Conservation (phyloP, 2,329 filamentous ascomycete species). For the Thelonectria discophora region DNA sequence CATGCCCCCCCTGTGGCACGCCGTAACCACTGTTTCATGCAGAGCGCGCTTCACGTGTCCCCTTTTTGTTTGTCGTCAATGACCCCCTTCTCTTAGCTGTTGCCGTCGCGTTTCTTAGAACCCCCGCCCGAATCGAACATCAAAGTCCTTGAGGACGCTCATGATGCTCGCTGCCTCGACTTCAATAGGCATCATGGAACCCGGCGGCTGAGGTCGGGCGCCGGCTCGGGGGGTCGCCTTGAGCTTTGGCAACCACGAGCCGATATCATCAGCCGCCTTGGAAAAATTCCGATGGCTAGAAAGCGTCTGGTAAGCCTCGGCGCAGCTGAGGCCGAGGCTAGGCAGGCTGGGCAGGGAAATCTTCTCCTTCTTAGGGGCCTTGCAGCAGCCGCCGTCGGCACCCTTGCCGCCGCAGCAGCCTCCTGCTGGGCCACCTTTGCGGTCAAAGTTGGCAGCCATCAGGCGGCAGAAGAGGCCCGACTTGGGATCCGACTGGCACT, state of each 20-base stretch:
- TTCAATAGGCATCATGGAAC: conserved; percentile 70
- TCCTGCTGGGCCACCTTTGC: conserved; percentile 48
- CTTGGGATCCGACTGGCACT: conserved; percentile 80
- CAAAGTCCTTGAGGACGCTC: conserved; percentile 84
- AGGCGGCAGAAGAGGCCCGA: conserved; percentile 86
- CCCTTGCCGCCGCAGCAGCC: conserved; percentile 73
- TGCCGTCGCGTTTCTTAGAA: conserved; percentile 37
- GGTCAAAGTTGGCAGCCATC: conserved; percentile 72
- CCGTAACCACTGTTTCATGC: conserved; percentile 23
- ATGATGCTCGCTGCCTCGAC: conserved; percentile 86
- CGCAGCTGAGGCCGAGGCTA: conserved; percentile 73
- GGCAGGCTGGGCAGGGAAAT: conserved; percentile 49
- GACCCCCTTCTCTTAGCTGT: conserved; percentile 10
- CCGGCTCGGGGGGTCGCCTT: conserved; percentile 62
- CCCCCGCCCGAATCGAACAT: conserved; percentile 71
- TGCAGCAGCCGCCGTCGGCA: conserved; percentile 72
- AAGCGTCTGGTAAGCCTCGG: conserved; percentile 81
- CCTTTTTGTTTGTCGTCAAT: conserved; percentile 22
- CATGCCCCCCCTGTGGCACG: conserved; percentile 34
- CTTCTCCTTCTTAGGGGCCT: conserved; percentile 49
- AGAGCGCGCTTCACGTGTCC: conserved; percentile 19
- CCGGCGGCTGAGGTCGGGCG: conserved; percentile 43
- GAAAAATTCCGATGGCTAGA: conserved; percentile 80
- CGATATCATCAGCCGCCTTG: conserved; percentile 76
- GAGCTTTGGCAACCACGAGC: conserved; percentile 79